Evolutionary conservation across 306 rosid species (phyloP).

Genomic region (Castanea crenata): DNA sequence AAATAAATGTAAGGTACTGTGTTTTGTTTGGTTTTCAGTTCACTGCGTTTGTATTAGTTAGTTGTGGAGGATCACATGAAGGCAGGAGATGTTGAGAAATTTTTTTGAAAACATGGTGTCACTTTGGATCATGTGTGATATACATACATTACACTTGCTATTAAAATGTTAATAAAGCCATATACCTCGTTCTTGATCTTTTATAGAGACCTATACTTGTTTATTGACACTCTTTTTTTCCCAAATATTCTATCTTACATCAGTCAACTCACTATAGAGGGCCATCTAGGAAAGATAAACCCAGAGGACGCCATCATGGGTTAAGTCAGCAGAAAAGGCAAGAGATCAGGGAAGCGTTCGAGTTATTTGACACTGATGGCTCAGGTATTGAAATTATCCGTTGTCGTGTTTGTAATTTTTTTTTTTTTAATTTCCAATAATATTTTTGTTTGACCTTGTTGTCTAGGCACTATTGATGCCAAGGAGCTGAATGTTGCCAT

Average conservation of each 20-base stretch:
- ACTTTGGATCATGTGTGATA: neutral
- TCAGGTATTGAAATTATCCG: constrained; percentile 51
- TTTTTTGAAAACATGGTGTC: neutral
- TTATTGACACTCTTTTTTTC: neutral
- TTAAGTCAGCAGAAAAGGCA: constrained; percentile 69
- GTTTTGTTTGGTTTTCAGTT: neutral
- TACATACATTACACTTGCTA: neutral
- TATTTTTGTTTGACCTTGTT: constrained; percentile 21
- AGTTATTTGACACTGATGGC: constrained; percentile 90
- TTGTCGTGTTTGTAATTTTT: neutral
- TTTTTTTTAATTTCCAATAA: neutral
- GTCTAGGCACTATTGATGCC: constrained; percentile 85
- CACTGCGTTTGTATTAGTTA: neutral
- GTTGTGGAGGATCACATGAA: neutral
- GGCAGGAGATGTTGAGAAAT: neutral
- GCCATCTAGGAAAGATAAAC: constrained; percentile 58
- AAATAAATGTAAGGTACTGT: neutral
- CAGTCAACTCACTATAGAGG: constrained; percentile 63
- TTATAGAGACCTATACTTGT: neutral
- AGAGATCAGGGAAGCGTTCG: constrained; percentile 92
- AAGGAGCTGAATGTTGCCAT: constrained; percentile 94
- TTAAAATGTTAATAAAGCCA: neutral
- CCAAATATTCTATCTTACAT: constrained; percentile 8
- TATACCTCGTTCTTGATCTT: neutral
- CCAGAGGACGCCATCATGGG: constrained; percentile 53